Percentiles rank a stretch among this genome's conserved stretches.
Evolutionary conservation across 371 early-diverging fungal genomes (phyloP).

Genomic region (Apophysomyces ossiformis): DNA sequence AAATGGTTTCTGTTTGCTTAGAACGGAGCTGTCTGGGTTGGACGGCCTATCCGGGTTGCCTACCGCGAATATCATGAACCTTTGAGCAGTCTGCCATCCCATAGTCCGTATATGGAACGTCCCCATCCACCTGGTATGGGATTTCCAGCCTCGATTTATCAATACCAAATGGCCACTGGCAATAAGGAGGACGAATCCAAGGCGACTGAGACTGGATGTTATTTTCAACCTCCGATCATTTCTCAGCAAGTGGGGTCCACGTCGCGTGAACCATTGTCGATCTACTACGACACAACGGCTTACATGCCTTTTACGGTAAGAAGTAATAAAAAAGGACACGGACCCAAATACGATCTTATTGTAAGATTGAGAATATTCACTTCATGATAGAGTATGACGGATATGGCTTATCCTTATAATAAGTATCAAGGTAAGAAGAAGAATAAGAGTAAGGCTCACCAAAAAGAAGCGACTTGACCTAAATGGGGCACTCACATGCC

Average conservation of each 20-base stretch:
- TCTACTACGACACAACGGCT: not conserved
- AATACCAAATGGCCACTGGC: not conserved
- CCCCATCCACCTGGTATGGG: slow-evolving; percentile 31
- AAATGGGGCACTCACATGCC: not conserved
- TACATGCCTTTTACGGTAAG: slow-evolving; percentile 8
- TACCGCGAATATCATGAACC: slow-evolving; percentile 21
- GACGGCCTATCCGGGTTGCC: slow-evolving; percentile 17
- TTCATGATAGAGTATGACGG: not conserved
- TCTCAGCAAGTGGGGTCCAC: not conserved
- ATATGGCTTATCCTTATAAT: not conserved
- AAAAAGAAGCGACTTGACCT: not conserved
- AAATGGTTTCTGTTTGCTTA: not conserved
- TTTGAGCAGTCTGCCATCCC: not conserved
- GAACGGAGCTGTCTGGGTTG: slow-evolving; percentile 18
- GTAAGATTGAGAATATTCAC: not conserved
- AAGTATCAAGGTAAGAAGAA: not conserved
- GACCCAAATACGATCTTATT: too few relatives aligned
- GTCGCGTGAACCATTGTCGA: not conserved
- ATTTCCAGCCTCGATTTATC: slow-evolving; percentile 22
- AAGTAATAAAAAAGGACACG: not conserved
- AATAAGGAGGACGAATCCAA: not conserved
- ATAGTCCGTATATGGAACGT: slow-evolving; percentile 11
- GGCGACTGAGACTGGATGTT: not conserved
- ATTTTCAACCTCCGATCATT: not conserved
- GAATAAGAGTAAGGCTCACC: too few relatives aligned